Conservation (phyloP, 2,329 filamentous ascomycete species). For the Fusarium veterinarium region DNA sequence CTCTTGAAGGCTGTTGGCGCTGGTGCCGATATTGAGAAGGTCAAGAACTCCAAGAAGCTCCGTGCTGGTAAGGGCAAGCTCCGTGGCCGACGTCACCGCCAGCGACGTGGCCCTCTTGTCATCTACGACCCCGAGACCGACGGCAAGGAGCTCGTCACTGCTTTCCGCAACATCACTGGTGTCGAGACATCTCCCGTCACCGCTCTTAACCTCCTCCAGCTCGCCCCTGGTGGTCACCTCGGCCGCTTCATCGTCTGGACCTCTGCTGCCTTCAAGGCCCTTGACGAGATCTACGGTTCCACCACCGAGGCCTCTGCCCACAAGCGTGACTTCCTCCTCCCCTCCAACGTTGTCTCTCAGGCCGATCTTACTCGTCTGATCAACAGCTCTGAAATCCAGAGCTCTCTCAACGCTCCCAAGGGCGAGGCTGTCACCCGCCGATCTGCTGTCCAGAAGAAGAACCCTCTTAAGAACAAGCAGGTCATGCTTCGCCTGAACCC, state of each 20-base stretch:
- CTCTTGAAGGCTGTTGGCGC: conserved; percentile 94
- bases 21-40: conserved; percentile 91
- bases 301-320: conserved; percentile 88
- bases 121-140: conserved; percentile 97
- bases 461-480: conserved; percentile 99
- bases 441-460: conserved; percentile 97
- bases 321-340: conserved; percentile 99
- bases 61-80: conserved; percentile 99
- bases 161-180: conserved; percentile 99
- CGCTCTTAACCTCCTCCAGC: conserved; percentile 97
- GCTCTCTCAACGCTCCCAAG: conserved; percentile 91
- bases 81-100: conserved; percentile 93
- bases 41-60: conserved; percentile 95
- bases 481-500: conserved; percentile 98
- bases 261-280: conserved; percentile 93
- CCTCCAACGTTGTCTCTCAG: conserved; percentile 91
- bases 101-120: conserved; percentile 97
- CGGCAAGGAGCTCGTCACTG: conserved; percentile 91
- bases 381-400: conserved; percentile 99
- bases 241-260: conserved; percentile 99
- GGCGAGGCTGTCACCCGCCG: conserved; percentile 92
- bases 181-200: conserved; percentile 96
- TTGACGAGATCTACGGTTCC: conserved; percentile 96
- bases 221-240: conserved; percentile 98
- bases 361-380: conserved; percentile 96